A percentile compares a stretch with the other conserved stretches of the same genome.
phyloP scores from a whole-genome alignment of 2,329 filamentous ascomycete species.

The Parastagonospora avenae region DNA sequence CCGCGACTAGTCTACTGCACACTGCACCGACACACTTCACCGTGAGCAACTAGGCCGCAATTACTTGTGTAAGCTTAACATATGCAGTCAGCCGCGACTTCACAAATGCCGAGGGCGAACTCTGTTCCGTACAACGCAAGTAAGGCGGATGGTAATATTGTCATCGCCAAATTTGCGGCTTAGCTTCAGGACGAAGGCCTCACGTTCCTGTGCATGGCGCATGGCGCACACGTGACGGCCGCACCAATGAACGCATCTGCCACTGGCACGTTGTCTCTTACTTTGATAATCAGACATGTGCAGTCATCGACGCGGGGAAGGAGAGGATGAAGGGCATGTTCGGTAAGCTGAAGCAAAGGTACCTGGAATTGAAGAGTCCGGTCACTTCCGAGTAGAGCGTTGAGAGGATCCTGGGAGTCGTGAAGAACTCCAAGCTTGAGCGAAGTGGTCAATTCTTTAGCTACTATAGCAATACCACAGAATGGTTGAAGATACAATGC shows the following conservation, averaged over 20 bases:
- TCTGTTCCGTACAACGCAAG: conserved; percentile 40
- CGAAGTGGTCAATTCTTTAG: conserved; percentile 16
- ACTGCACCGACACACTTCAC: no score
- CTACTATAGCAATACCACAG: conserved; percentile 8
- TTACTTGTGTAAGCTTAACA: no score
- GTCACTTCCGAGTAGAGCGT: conserved; percentile 10
- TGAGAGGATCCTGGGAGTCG: conserved; percentile 7
- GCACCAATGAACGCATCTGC: conserved; percentile 5
- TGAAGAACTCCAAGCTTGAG: conserved; percentile 12
- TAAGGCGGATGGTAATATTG: conserved; percentile 49
- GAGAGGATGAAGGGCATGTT: conserved; percentile 12
- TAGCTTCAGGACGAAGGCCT: conserved; percentile 24
- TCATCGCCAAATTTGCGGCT: conserved; percentile 47
- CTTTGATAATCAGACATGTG: background rate
- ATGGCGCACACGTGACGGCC: conserved; percentile 12
- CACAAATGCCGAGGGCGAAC: conserved; percentile 1
- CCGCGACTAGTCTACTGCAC: background rate
- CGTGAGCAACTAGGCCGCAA: background rate
- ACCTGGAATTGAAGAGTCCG: conserved; percentile 11
- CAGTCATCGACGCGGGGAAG: conserved; percentile 11
- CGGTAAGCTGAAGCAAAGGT: conserved; percentile 12
- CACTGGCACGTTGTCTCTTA: background rate
- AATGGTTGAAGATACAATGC: background rate
- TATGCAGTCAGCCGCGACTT: no score
- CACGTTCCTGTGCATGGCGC: conserved; percentile 12